Base-by-base conservation (phyloP, 2,329 filamentous ascomycete species). In the Alternaria sp. region DNA sequence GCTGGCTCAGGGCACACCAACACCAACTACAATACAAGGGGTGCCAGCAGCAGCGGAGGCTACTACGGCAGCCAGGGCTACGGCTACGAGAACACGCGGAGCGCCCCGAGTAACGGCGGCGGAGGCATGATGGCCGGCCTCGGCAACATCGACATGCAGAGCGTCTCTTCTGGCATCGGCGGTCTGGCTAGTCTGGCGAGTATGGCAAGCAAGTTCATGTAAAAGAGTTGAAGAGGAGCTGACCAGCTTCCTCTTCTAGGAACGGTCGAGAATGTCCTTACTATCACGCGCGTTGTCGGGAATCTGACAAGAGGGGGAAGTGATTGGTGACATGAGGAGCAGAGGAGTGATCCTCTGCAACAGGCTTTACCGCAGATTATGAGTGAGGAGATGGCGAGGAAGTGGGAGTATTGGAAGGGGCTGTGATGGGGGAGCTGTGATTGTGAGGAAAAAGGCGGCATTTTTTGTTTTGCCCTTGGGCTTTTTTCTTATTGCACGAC, bases 131-230 rank as follows among this genome's bases (percentile, higher is more conserved):
- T 71, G 55, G 68, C 65, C 40, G 65, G 67, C 25, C 61, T 74
- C 30, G 69, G 79, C 3, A 72, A 73, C 9, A 57, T 75, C 13
- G 73, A 73, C 61, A 67, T 78, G 52, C 70, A 77, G 69, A 75
- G 71, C 57, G 62, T 79, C 26, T 67, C 70, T 8, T 67, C 67
- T 6, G 78, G 81, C 57, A 82, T 83, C 65, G 81, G 83, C 21
- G 81, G 82, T 51, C 73, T 85, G 51, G 81, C 83, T 13, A 81
- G 81, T 62, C 67, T 87, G 68, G 80, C 86, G 70, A 83, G 84
- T 78, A 82, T 81, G 71, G 71, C 70, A 56, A 67, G 61, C n/a
- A 73, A 73, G 67, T 86, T 87, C 65, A 80, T 86, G 77, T 87
- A 61, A 54, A 25, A 25, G 32, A 11, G 60, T 10, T 40, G 43